Conservation (phyloP, 2,329 filamentous ascomycete genomes). For the Paecilomyces dactylethromorphus region DNA sequence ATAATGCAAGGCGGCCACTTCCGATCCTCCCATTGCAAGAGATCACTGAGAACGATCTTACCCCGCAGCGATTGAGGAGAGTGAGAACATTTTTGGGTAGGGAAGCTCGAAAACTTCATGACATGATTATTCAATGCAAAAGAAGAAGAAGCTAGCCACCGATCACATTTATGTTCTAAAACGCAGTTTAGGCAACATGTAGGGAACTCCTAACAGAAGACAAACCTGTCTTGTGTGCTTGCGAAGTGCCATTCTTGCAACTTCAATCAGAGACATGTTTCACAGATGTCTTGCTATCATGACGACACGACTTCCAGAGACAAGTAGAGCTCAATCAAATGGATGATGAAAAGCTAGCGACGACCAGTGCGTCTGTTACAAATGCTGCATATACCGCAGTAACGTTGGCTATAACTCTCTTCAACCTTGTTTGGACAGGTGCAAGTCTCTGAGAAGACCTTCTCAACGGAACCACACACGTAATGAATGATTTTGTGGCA, state of each 20-base stretch:
- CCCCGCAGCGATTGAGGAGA: no score
- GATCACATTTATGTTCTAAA: no score
- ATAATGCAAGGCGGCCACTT: no score
- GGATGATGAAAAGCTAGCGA: background rate
- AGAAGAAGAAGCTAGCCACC: no score
- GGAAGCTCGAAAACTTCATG: no score
- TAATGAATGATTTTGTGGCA: constrained; percentile 12
- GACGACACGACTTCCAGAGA: background rate
- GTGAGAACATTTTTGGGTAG: no score
- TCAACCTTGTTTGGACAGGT: constrained; percentile 7
- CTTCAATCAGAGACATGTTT: background rate
- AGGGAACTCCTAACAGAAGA: no score
- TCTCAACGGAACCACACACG: constrained; percentile 12
- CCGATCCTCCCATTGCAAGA: no score
- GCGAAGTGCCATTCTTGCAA: background rate
- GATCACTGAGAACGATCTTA: no score
- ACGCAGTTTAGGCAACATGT: no score
- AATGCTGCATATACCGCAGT: constrained; percentile 12
- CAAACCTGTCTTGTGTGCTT: background rate
- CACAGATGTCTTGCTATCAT: background rate
- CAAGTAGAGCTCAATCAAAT: background rate
- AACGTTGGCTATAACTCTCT: constrained; percentile 2
- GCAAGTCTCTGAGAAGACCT: constrained; percentile 10
- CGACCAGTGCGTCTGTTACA: constrained; percentile 2
- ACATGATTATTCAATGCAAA: no score